phyloP scores from a whole-genome alignment of 768 basidiomycete genomes.

The Hericium rajendrae region DNA sequence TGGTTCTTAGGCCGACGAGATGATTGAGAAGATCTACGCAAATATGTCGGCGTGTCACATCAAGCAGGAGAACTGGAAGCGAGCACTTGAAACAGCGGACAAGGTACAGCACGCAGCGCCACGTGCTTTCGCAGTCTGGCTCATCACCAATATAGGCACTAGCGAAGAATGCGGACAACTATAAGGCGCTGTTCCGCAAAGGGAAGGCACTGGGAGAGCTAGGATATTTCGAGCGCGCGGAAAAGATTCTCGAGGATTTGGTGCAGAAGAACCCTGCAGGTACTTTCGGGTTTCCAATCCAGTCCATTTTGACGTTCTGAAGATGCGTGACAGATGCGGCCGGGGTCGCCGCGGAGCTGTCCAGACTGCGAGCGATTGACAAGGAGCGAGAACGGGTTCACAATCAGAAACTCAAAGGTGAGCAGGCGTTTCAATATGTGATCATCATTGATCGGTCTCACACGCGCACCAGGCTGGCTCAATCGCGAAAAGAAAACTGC shows the following conservation, averaged over 20 bases:
- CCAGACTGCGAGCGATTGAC: conserved; percentile 50
- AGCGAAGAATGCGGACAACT: conserved; percentile 63
- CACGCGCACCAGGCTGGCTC: not conserved
- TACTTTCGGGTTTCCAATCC: conserved; percentile 13
- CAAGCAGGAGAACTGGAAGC: conserved; percentile 71
- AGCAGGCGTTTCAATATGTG: not conserved
- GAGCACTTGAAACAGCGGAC: conserved; percentile 72
- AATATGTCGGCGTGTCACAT: conserved; percentile 83
- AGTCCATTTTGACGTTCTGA: not conserved
- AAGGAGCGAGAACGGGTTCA: conserved; percentile 56
- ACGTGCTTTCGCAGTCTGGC: not conserved
- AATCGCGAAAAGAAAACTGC: conserved; percentile 2
- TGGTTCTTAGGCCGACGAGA: conserved; percentile 50
- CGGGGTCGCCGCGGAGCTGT: conserved; percentile 54
- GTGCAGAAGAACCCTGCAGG: conserved; percentile 56
- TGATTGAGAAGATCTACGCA: conserved; percentile 74
- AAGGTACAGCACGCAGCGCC: conserved; percentile 34
- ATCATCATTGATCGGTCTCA: not conserved
- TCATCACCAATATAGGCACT: conserved; percentile 45
- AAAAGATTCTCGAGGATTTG: conserved; percentile 53
- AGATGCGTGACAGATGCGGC: conserved; percentile 35
- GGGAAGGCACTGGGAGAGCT: conserved; percentile 70
- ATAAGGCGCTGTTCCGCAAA: conserved; percentile 75
- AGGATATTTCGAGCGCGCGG: conserved; percentile 68
- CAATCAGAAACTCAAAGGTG: conserved; percentile 67